These are phyloP conservation scores for Amesomyces nigricolor DNA, from an alignment of 2,329 filamentous ascomycete species.

Conservation along the genomic window DNA sequence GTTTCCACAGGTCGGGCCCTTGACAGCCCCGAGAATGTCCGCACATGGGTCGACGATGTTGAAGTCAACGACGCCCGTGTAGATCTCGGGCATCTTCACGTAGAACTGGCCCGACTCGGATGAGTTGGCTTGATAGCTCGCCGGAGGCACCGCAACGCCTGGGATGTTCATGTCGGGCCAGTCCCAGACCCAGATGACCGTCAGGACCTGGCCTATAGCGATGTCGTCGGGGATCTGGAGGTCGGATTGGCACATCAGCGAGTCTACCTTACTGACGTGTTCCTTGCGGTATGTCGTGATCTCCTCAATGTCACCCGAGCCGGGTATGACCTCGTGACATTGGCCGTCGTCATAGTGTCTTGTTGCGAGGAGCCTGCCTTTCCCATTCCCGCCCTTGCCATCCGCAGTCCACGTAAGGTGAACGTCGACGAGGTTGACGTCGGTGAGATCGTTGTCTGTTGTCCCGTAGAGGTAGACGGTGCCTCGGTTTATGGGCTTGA, in stretches of 20 bases:
- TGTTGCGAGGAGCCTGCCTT: slow-evolving; percentile 68
- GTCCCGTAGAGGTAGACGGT: slow-evolving; percentile 74
- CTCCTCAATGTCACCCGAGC: slow-evolving; percentile 42
- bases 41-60: slow-evolving; percentile 30
- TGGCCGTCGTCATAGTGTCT: slow-evolving; percentile 85
- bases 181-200: slow-evolving; percentile 95
- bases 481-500: slow-evolving; percentile 61
- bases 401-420: slow-evolving; percentile 72
- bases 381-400: slow-evolving; percentile 73
- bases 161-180: slow-evolving; percentile 60
- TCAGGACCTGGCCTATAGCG: slow-evolving; percentile 60
- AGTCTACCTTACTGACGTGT: slow-evolving; percentile 46
- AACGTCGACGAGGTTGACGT: slow-evolving; percentile 55
- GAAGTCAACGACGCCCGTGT: slow-evolving; percentile 37
- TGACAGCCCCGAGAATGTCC: slow-evolving; percentile 36
- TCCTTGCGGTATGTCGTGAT: slow-evolving; percentile 56
- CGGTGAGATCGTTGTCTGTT: slow-evolving; percentile 43
- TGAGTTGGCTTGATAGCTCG: slow-evolving; percentile 13
- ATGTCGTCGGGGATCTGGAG: slow-evolving; percentile 66
- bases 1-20: slow-evolving; percentile 33
- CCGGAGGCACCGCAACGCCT: slow-evolving; percentile 30
- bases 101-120: slow-evolving; percentile 25
- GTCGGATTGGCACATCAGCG: slow-evolving; percentile 72
- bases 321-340: slow-evolving; percentile 64
- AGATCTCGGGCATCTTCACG: slow-evolving; percentile 32